Conservation (phyloP, 768 basidiomycete genomes). For the Omphalotus guepiniiformis region DNA sequence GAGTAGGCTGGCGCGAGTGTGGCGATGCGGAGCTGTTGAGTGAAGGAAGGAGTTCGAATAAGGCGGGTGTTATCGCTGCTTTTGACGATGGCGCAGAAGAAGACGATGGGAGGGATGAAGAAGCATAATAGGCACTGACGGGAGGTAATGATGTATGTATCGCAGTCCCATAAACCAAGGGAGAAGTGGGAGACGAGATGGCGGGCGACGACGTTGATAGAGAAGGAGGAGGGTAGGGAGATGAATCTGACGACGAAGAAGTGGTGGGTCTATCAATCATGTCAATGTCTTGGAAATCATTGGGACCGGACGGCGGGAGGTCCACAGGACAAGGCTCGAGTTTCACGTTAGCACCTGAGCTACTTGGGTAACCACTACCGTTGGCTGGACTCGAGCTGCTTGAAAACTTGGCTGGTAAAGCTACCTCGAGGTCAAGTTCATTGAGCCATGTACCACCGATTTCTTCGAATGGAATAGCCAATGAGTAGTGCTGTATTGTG, state of each 20-base stretch:
- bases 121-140: constrained; percentile 14
- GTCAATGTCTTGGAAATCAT: constrained; percentile 2
- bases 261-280: constrained; percentile 8
- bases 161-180: constrained; percentile 7
- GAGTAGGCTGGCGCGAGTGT: background rate
- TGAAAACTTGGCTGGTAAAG: constrained; percentile 8
- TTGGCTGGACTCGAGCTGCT: background rate
- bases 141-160: constrained; percentile 24
- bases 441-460: constrained; percentile 58
- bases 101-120: constrained; percentile 6
- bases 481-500: constrained; percentile 37
- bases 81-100: constrained; percentile 9
- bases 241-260: constrained; percentile 14
- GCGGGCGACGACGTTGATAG: constrained; percentile 2
- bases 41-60: constrained; percentile 32
- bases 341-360: constrained; percentile 7
- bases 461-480: constrained; percentile 54
- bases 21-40: background rate
- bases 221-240: constrained; percentile 4
- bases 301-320: constrained; percentile 6
- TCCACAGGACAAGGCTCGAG: constrained; percentile 15
- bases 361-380: too few species aligned
- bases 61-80: constrained; percentile 27
- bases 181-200: constrained; percentile 4
- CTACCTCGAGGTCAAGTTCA: constrained; percentile 38